Evolutionary conservation across 345 rosid species (phyloP), one percentile per base, ranked within the genome.

Genomic region (Gossypium ekmanianum): DNA sequence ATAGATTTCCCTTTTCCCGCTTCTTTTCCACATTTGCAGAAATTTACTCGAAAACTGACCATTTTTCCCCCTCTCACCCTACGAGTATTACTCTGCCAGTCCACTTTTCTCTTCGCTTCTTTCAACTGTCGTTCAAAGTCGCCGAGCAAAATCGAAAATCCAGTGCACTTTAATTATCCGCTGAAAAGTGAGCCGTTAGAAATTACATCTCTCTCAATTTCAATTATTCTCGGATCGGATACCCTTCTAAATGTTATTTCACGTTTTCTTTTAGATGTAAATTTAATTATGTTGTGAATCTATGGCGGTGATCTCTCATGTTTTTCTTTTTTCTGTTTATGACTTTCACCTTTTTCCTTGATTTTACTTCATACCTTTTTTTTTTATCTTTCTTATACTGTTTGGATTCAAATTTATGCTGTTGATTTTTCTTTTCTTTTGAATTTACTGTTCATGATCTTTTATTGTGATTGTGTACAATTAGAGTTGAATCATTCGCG

Each of bases 1-100:
- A 34, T 4, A 34, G 41, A 34, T 41, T 29, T 10, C 26, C 41
- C 20, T 44, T 75, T 67, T 57, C 78, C 73, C 74, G 78, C 78
- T 55, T 68, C 41, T 7, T 75, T 75, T 73, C 47, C 16, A 6
- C 57, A 14, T 63, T 18, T 6, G 14, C 22, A 18, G 52, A 20
- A 4, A n/a, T 56, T 34, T 22, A 34, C 44, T 11, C 18, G 10
- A 54, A 52, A 74, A 51, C 39, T 22, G 24, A 34, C 47, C 10
- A 17, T 50, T 45, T 8, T 20, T 12, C 3, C 45, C 3, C 7
- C 24, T 17, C 13, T 11, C 20, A 34, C 41, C 17, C 54, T 54
- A 13, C 72, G 65, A 55, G 5, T 14, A 34, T 24, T 16, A 4
- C 43, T 67, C 20, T 17, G 7, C 24, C 4, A 34, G 27, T 55